Evolutionary conservation across 176 grass and related monocot genomes (phyloP), one percentile per base, ranked within the genome.

Genomic region (Lolium rigidum): DNA sequence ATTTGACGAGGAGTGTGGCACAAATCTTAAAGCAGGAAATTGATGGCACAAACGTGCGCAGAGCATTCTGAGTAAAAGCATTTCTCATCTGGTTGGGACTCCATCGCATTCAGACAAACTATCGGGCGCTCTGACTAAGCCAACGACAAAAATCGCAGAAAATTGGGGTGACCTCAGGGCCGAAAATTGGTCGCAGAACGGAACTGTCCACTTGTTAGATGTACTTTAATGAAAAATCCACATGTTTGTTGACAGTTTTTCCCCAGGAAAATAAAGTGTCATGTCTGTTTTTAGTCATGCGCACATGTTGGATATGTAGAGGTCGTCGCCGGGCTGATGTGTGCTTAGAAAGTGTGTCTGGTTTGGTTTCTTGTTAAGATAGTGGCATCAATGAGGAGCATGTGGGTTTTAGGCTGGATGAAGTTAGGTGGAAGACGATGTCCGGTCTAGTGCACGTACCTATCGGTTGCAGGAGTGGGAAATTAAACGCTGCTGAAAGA

Each of bases 401-500:
- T 28, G 46, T 77, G 72, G 48, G 61, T 38, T 26, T 75, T 85
- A 5, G 31, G 60, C 21, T 14, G 12, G 76, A 56, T 85, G 82
- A 24, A 75, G 84, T 87, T 90, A 74, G 74, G 77, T 90, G 89
- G 77, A 17, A 6, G 44, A 62, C 5, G 48, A 70, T 44, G 41
- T 21, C 56, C 48, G 79, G 56, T 80, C 54, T 38, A 46, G 47
- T 46, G 84, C 76, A 86, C 70, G 79, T 56, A 64, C 46, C 79
- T 7, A 69, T 83, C 79, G 21, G 9, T 25, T 25, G 65, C 79
- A 82, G 10, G 54, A 48, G 58, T n/a, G 7, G 35, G 74, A 78
- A 83, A 86, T 21, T 46, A 86, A 82, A 86, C 56, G 65, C 70
- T 86, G 78, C 70, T 74, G 83, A 46, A 76, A 81, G 46, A 74